phyloP scores from a whole-genome alignment of 306 rosid genomes.

The Gastrolobium bilobum region DNA sequence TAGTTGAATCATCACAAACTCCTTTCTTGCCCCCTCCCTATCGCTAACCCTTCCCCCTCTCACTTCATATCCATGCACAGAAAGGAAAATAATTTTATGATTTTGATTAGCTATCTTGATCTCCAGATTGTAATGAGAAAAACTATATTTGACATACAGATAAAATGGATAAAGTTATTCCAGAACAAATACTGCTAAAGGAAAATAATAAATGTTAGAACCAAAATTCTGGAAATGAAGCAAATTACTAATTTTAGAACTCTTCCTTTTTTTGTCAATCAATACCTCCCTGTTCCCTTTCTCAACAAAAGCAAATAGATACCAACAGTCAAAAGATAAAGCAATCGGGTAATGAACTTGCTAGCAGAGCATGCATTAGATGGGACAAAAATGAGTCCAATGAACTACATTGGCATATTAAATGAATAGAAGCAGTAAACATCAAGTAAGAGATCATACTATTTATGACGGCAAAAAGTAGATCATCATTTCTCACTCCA shows the following conservation, averaged over 20 bases:
- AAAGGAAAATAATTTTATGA: not conserved
- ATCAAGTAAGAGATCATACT: constrained; percentile 65
- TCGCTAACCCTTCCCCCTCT: not conserved
- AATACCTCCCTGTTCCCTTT: constrained; percentile 2
- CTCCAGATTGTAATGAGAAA: constrained; percentile 26
- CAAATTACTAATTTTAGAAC: constrained; percentile 30
- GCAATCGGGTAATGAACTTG: constrained; percentile 28
- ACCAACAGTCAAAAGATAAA: constrained; percentile 2
- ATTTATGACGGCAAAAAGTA: constrained; percentile 92
- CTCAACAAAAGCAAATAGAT: constrained; percentile 39
- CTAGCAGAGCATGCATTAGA: constrained; percentile 26
- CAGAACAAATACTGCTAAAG: constrained; percentile 14
- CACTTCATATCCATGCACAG: not conserved
- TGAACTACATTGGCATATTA: constrained; percentile 25
- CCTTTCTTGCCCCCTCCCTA: constrained; percentile 24
- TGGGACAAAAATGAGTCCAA: constrained; percentile 18
- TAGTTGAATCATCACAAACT: constrained; percentile 3
- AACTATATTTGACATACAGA: not conserved
- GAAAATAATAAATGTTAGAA: constrained; percentile 10
- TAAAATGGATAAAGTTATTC: constrained; percentile 22
- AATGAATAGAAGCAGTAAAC: constrained; percentile 2
- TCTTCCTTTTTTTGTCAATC: constrained; percentile 22
- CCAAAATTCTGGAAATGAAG: not conserved
- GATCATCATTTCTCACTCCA: constrained; percentile 92
- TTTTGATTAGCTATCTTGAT: constrained; percentile 5